These are phyloP conservation scores for Talaromyces piceae DNA, from an alignment of 2,329 filamentous ascomycete genomes.

Conservation along the genomic window DNA sequence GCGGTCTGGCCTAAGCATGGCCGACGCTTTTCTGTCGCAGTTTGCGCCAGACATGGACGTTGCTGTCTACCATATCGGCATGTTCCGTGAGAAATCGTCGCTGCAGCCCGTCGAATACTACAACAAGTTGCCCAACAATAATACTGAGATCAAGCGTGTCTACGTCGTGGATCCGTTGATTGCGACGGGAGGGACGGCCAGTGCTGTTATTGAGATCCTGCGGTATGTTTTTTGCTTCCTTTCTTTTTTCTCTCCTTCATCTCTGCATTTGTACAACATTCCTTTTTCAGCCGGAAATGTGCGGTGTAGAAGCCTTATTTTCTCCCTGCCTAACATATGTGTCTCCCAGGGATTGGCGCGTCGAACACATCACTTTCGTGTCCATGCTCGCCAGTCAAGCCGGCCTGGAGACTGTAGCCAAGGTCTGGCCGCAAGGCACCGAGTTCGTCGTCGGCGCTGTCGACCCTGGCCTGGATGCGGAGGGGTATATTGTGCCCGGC, in stretches of 20 bases:
- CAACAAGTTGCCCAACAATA: slow-evolving; percentile 22
- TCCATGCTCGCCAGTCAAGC: slow-evolving; percentile 17
- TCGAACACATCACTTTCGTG: slow-evolving; percentile 21
- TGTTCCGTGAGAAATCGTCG: slow-evolving; percentile 20
- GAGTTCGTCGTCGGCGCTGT: slow-evolving; percentile 20
- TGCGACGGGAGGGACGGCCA: slow-evolving; percentile 21
- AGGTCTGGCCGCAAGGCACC: slow-evolving; percentile 20
- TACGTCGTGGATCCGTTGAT: slow-evolving; percentile 22
- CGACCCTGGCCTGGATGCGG: slow-evolving; percentile 18
- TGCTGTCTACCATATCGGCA: slow-evolving; percentile 22
- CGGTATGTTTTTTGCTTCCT: slow-evolving; percentile 13
- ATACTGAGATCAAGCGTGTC: slow-evolving; percentile 17
- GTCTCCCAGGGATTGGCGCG: slow-evolving; percentile 22
- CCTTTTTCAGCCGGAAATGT: neutral
- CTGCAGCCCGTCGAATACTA: slow-evolving; percentile 24
- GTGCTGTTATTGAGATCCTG: slow-evolving; percentile 20
- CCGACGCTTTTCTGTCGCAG: slow-evolving; percentile 26
- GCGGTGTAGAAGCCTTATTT: no score
- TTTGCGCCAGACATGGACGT: slow-evolving; percentile 19
- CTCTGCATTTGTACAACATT: neutral
- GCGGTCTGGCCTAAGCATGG: slow-evolving; percentile 34
- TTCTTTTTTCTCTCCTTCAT: no score
- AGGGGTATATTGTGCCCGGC: slow-evolving; percentile 21
- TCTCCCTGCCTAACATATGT: no score
- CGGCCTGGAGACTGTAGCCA: slow-evolving; percentile 17